These are phyloP conservation scores for Candida multigemmis DNA, from an alignment of 805 yeast genomes.

Conservation along the genomic window DNA sequence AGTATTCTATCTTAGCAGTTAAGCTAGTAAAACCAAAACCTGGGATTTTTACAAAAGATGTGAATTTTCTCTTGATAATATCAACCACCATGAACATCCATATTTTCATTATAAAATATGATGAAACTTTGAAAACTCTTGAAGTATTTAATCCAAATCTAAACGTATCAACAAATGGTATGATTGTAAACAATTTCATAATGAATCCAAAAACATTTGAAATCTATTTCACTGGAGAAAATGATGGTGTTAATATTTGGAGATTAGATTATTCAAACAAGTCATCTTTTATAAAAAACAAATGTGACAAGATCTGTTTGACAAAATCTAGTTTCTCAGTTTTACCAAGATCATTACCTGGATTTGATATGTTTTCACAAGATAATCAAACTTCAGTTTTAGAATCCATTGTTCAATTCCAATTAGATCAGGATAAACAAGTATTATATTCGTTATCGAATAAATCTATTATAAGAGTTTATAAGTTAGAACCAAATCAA, in stretches of 20 bases:
- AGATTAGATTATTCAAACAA: conserved; percentile 74
- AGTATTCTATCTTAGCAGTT: conserved; percentile 69
- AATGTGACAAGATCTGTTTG: conserved; percentile 74
- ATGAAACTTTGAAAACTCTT: conserved; percentile 33
- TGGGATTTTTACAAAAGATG: conserved; percentile 70
- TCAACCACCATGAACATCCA: conserved; percentile 76
- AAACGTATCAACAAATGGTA: conserved; percentile 71
- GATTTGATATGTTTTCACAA: conserved; percentile 23
- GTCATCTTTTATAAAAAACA: conserved; percentile 81
- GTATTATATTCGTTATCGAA: conserved; percentile 77
- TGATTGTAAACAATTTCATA: conserved; percentile 56
- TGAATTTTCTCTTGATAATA: conserved; percentile 63
- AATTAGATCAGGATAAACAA: conserved; percentile 69
- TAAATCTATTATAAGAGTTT: conserved; percentile 73
- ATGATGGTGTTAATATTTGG: conserved; percentile 78
- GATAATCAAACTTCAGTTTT: conserved; percentile 27
- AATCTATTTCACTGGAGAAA: conserved; percentile 74
- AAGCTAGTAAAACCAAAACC: conserved; percentile 73
- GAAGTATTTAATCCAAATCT: conserved; percentile 78
- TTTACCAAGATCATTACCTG: conserved; percentile 26
- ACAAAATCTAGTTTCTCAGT: conserved; percentile 52
- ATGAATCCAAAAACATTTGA: conserved; percentile 61
- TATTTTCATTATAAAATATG: conserved; percentile 62
- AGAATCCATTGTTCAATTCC: conserved; percentile 56
- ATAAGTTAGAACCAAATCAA: conserved; percentile 42